Evolutionary conservation across 1,284 basidiomycete genomes (phyloP).

Genomic region (Gomphus bonarii): DNA sequence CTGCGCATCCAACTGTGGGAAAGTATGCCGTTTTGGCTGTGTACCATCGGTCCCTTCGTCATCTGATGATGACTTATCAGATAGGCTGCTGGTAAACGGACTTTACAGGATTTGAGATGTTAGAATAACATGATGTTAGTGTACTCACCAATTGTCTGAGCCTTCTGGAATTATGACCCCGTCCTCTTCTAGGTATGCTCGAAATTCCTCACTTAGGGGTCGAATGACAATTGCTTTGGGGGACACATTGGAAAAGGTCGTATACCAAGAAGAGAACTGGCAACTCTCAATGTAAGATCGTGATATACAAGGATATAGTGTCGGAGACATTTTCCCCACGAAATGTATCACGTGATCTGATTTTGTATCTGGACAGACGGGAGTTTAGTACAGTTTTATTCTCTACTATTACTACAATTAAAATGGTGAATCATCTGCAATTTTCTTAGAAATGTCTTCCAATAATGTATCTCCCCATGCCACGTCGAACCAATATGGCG

Average conservation of each 20-base stretch:
- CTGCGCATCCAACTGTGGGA: constrained; percentile 66
- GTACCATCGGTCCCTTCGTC: constrained; percentile 23
- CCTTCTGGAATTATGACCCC: constrained; percentile 77
- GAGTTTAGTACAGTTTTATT: no score
- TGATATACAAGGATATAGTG: background rate
- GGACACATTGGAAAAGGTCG: constrained; percentile 55
- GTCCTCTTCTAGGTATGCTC: constrained; percentile 68
- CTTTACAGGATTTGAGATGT: constrained; percentile 24
- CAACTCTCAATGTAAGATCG: constrained; percentile 26
- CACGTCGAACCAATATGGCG: background rate
- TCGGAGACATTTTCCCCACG: background rate
- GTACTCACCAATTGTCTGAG: constrained; percentile 64
- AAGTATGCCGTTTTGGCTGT: constrained; percentile 35
- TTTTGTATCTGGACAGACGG: background rate
- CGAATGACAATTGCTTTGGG: constrained; percentile 75
- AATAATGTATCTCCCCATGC: background rate
- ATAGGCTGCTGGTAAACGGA: constrained; percentile 41
- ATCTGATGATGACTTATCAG: constrained; percentile 35
- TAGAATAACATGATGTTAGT: no score
- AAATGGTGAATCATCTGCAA: background rate
- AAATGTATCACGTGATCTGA: background rate
- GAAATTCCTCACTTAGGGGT: constrained; percentile 56
- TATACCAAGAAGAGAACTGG: constrained; percentile 87
- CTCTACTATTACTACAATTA: no score
- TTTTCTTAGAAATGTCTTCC: background rate